Evolutionary conservation across 1,284 basidiomycete species (phyloP).

Genomic region (Trametes polyzona): DNA sequence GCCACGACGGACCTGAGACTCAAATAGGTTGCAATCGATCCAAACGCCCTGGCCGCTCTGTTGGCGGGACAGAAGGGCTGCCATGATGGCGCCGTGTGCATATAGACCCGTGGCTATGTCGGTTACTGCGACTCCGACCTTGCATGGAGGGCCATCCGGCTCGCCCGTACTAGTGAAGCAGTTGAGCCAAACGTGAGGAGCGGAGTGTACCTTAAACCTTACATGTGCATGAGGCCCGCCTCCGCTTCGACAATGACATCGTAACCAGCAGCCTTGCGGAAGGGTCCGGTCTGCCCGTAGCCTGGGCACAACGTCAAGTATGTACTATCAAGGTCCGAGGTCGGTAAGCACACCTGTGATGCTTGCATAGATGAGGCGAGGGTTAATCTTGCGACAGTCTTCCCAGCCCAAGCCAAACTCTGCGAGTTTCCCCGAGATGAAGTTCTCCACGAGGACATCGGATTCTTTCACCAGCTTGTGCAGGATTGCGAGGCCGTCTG

Average conservation of each 20-base stretch:
- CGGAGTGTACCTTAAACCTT: neutral
- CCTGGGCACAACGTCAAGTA: slow-evolving; percentile 53
- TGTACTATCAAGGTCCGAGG: neutral
- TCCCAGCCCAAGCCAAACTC: slow-evolving; percentile 88
- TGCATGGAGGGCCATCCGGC: slow-evolving; percentile 84
- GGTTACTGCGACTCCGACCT: slow-evolving; percentile 90
- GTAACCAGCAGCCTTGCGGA: slow-evolving; percentile 82
- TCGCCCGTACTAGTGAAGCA: slow-evolving; percentile 76
- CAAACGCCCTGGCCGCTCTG: slow-evolving; percentile 88
- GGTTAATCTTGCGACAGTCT: slow-evolving; percentile 80
- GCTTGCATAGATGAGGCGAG: slow-evolving; percentile 85
- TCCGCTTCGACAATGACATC: slow-evolving; percentile 92
- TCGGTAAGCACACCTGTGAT: slow-evolving; percentile 68
- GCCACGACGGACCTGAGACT: slow-evolving; percentile 66
- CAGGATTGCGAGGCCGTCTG: slow-evolving; percentile 80
- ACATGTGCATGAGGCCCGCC: slow-evolving; percentile 95
- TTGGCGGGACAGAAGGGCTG: slow-evolving; percentile 80
- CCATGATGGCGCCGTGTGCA: slow-evolving; percentile 92
- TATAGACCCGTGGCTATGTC: slow-evolving; percentile 95
- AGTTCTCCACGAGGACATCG: slow-evolving; percentile 92
- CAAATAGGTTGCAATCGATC: slow-evolving; percentile 91
- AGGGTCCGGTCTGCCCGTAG: slow-evolving; percentile 94
- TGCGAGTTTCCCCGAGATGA: slow-evolving; percentile 82
- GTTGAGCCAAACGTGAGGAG: neutral
- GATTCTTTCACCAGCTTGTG: slow-evolving; percentile 74